Evolutionary conservation across 164 flowering plant genomes (phyloP), one percentile per base, ranked within the genome.

Genomic region (Nelumbo lutea): DNA sequence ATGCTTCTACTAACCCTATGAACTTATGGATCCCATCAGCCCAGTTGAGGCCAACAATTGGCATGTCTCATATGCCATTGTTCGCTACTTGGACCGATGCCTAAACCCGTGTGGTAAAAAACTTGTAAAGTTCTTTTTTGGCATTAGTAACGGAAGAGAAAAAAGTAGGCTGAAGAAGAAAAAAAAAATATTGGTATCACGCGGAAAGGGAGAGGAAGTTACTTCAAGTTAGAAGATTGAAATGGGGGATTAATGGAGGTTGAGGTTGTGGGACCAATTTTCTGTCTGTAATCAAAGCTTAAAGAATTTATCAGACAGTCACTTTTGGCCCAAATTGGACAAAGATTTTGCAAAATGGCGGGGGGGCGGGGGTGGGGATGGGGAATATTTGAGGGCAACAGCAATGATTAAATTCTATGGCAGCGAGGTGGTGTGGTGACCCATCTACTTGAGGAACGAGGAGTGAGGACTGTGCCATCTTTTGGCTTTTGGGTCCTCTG

Each of bases 21-120:
- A 70, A 40, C 43, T 70, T 88, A 39, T 89, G 92, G 92, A 79
- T 83, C 45, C 82, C 88, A 15, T n/a, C 89, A 60, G 62, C 78
- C 5, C 87, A 79, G 66, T 63, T 76, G 6, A 80, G 83, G 85
- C 83, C 86, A 62, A 75, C 81, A 41, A 75, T 82, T 61, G 66
- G 88, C 72, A 69, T 87, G 78, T 68, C 95, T 70, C 87, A 90
- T 72, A 69, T 91, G 75, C 96, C 97, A 0, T 78, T 86, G 56
- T 92, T 90, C 75, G 88, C 96, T 62, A 86, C 98, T 50, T 92
- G 96, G 93, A 81, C 78, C 58, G 96, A 87, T 69, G 63, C 85
- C 59, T 88, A 71, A 71, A 64, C 6, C 13, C 1, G 10, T 43
- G 47, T n/a, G 46, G 64, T 39, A 50, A 44, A 44, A 62, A 13